Evolutionary conservation across 805 yeast species (phyloP).

Genomic region (Hanseniaspora nectarophila): DNA sequence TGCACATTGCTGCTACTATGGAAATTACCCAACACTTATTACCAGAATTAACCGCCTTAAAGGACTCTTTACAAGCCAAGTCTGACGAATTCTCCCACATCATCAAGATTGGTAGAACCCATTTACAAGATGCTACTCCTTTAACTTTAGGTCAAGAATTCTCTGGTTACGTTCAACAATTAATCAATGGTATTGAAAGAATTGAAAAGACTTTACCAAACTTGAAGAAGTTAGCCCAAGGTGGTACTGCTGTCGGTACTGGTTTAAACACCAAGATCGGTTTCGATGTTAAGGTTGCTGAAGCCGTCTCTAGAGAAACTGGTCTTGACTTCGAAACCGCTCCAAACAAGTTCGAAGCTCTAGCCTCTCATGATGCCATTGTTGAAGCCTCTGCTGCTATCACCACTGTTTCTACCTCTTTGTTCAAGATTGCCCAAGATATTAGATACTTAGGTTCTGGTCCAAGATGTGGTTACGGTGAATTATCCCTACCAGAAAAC

Average conservation of each 20-base stretch:
- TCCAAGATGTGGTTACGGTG: conserved; percentile 99
- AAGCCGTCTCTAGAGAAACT: conserved; percentile 70
- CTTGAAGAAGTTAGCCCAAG: conserved; percentile 82
- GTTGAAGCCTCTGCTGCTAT: conserved; percentile 97
- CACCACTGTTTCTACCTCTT: conserved; percentile 85
- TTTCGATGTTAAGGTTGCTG: conserved; percentile 77
- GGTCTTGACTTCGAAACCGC: conserved; percentile 87
- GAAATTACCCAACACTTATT: conserved; percentile 65
- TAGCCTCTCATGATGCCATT: conserved; percentile 97
- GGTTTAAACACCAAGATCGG: conserved; percentile 92
- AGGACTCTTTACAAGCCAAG: conserved; percentile 66
- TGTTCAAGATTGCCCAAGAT: conserved; percentile 94
- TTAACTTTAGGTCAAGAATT: conserved; percentile 96
- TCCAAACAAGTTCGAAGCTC: conserved; percentile 97
- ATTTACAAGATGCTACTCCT: conserved; percentile 97
- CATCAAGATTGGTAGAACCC: conserved; percentile 98
- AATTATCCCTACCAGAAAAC: conserved; percentile 86
- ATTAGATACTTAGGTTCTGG: conserved; percentile 97
- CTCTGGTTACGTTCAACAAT: conserved; percentile 89
- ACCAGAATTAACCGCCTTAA: conserved; percentile 69
- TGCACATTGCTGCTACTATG: conserved; percentile 97
- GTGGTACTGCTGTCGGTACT: conserved; percentile 99
- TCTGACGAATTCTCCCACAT: conserved; percentile 74
- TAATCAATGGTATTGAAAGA: conserved; percentile 80
- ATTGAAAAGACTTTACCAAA: conserved; percentile 66